These are phyloP conservation scores for Dujonia santamariae DNA, from an alignment of 1,139 yeast genomes.

Conservation along the genomic window DNA sequence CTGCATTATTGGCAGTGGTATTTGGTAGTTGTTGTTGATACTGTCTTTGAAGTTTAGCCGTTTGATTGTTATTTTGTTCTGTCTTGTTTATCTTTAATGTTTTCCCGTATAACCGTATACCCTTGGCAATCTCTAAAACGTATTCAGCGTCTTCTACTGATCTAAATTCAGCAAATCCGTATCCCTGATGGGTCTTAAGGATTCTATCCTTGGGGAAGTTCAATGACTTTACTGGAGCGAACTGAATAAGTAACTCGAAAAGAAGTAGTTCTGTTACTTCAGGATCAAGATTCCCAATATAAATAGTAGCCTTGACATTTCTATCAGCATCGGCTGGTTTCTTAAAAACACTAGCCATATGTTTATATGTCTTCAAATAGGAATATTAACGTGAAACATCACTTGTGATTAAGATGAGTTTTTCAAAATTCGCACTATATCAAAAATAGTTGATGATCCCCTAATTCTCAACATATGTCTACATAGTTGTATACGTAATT, in stretches of 20 bases:
- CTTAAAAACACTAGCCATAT: slow-evolving; percentile 33
- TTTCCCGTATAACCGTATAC: slow-evolving; percentile 64
- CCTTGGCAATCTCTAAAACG: slow-evolving; percentile 58
- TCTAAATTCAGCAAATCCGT: slow-evolving; percentile 78
- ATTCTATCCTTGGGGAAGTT: slow-evolving; percentile 80
- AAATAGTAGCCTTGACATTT: slow-evolving; percentile 66
- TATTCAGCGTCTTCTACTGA: slow-evolving; percentile 67
- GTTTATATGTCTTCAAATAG: no score
- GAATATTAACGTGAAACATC: no score
- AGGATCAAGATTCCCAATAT: slow-evolving; percentile 81
- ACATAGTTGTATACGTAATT: no score
- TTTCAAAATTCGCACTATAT: no score
- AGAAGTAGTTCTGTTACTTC: slow-evolving; percentile 65
- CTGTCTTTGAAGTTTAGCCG: slow-evolving; percentile 9
- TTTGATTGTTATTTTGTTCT: slow-evolving; percentile 15
- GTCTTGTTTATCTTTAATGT: slow-evolving; percentile 58
- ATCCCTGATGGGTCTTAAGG: slow-evolving; percentile 74
- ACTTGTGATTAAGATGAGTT: no score
- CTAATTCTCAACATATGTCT: no score
- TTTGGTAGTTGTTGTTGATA: slow-evolving; percentile 7
- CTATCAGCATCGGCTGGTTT: slow-evolving; percentile 42
- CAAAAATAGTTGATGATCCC: no score
- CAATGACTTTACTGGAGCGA: slow-evolving; percentile 72
- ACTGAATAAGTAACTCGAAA: slow-evolving; percentile 81
- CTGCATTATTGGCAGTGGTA: background rate